Percentiles rank a stretch among this genome's conserved stretches.
These are phyloP conservation scores for Aspergillus avenaceus DNA, from an alignment of 495 filamentous ascomycete genomes.

Conservation along the genomic window DNA sequence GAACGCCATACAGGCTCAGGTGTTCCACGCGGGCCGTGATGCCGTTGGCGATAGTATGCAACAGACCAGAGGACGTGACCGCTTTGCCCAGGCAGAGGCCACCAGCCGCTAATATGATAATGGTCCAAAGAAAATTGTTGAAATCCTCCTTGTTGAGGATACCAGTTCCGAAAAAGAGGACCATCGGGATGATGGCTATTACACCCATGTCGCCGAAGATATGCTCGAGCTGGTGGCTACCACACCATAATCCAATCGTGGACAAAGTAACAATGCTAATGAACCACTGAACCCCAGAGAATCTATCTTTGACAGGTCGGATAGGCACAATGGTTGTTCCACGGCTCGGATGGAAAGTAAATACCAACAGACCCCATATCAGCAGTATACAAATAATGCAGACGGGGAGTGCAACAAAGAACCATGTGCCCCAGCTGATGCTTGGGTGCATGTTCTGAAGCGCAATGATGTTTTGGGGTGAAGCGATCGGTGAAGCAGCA, in stretches of 20 bases:
- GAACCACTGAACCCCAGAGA: conserved; percentile 90
- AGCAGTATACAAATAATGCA: conserved; percentile 84
- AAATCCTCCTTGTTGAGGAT: conserved; percentile 99
- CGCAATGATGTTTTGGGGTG: conserved; percentile 95
- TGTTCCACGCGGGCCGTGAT: conserved; percentile 73
- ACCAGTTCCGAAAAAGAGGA: conserved; percentile 93
- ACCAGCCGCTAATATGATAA: conserved; percentile 96
- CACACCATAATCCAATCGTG: conserved; percentile 91
- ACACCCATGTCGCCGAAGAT: conserved; percentile 98
- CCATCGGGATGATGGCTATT: conserved; percentile 91
- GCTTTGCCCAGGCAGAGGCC: conserved; percentile 92
- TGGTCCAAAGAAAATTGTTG: conserved; percentile 99
- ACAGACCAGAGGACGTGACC: conserved; percentile 86
- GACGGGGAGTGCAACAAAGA: conserved; percentile 91
- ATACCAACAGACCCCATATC: conserved; percentile 83
- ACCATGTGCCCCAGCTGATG: conserved; percentile 92
- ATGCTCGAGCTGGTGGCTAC: conserved; percentile 78
- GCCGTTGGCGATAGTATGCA: conserved; percentile 74
- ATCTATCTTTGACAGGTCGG: conserved; percentile 78
- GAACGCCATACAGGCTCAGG: conserved; percentile 79
- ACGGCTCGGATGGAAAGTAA: conserved; percentile 76
- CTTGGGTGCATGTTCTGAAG: conserved; percentile 88
- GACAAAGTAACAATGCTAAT: conserved; percentile 77
- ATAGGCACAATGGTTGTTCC: conserved; percentile 92
- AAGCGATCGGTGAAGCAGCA: conserved; percentile 93